Base-by-base conservation (phyloP, 441 rosid genomes). In the Cnidoscolus chayamansa region DNA sequence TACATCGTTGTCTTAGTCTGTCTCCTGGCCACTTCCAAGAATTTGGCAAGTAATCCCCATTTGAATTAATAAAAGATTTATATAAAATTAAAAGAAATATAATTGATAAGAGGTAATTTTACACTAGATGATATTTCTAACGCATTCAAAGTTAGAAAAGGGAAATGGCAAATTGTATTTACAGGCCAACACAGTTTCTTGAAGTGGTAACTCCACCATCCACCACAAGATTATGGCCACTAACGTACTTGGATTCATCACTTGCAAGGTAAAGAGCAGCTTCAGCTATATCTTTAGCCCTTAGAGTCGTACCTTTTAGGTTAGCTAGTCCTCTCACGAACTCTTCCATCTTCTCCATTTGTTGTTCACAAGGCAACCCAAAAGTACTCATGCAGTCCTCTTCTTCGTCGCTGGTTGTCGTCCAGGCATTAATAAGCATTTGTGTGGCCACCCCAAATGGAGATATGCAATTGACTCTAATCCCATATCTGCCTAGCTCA, bases 201-300 rank as follows among this genome's bases (percentile, higher is more conserved):
- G 91, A 84, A 17, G 87, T 81, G 16, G 98, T 94, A 55, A 89
- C 65, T 10, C 97, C 98, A 70, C 98, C 97, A 69, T 94, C 98
- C 3, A 94, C 95, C 1, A 91, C 97, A 63, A 91, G 97, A 72
- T 94, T 94, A 76, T 90, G 96, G n/a, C 98, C 97, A 67, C 92
- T 94, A 0, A 94, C 89, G 69, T 90, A 91, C 79, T 68, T 91
- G 15, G 98, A 94, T 72, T 91, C 98, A 79, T 88, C 98, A 71
- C 94, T 82, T 0, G 89, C 94, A 67, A 94, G 86, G 77, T 83
- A 94, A 5, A 94, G 81, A 48, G 96, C 97, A 0, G 96, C 97
- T 77, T 94, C 92, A 0, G 98, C 98, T 51, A 94, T 82, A 71
- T 94, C 97, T 61, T 55, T 89, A 1, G 88, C 80, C 81, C 84